Percentiles rank a stretch among this genome's conserved stretches.
Evolutionary conservation across 2,329 filamentous ascomycete genomes (phyloP).

Genomic region (Aspergillus japonicus): DNA sequence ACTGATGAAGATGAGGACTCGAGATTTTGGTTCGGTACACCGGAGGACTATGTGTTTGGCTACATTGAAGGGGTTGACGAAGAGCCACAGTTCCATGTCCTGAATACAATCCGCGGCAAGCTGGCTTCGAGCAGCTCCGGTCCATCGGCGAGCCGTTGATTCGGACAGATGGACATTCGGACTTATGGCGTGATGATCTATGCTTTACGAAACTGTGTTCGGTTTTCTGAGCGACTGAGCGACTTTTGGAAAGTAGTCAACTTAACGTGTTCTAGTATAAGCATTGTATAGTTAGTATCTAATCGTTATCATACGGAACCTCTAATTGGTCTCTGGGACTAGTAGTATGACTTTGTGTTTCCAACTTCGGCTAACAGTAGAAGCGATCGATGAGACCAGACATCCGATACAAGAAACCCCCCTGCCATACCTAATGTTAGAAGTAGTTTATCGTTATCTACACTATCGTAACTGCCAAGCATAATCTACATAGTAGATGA

Average conservation of each 20-base stretch:
- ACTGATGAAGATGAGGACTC: slow-evolving; percentile 21
- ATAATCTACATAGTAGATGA: neutral
- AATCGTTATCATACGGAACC: neutral
- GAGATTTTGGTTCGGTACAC: slow-evolving; percentile 37
- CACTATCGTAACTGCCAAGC: no score
- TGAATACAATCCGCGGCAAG: slow-evolving; percentile 30
- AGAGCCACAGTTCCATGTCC: slow-evolving; percentile 25
- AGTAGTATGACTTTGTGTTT: neutral
- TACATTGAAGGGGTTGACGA: slow-evolving; percentile 26
- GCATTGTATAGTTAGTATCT: neutral
- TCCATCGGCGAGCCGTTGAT: slow-evolving; percentile 22
- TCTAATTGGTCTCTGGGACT: neutral
- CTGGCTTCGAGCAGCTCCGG: slow-evolving; percentile 16
- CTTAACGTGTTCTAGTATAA: neutral
- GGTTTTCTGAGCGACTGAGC: neutral
- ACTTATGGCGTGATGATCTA: neutral
- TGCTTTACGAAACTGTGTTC: neutral
- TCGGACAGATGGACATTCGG: neutral
- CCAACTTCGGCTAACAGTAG: neutral
- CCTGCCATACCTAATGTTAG: no score
- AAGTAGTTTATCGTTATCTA: no score
- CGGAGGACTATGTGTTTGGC: slow-evolving; percentile 36
- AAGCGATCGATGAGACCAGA: no score
- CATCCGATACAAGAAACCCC: no score
- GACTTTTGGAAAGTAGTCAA: neutral